These are phyloP conservation scores for Lachnellula arida DNA, from an alignment of 2,329 filamentous ascomycete genomes.

Conservation along the genomic window DNA sequence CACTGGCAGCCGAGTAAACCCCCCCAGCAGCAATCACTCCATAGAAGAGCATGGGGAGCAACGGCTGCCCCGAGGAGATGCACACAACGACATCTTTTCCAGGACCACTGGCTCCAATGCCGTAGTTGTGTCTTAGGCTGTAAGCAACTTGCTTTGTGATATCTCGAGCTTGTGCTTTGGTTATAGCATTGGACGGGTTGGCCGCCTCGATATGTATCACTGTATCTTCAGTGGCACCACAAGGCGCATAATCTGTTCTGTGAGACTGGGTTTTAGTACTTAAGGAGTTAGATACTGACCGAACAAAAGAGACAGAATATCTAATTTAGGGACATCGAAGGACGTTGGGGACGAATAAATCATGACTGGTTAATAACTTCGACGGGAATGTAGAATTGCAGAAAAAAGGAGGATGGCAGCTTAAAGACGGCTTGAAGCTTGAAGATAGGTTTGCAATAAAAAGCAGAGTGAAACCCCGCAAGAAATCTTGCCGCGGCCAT, in stretches of 20 bases:
- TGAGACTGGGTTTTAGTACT: neutral
- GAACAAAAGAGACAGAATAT: slow-evolving; percentile 15
- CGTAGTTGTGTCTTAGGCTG: slow-evolving; percentile 49
- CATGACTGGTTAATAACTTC: neutral
- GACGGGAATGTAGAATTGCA: neutral
- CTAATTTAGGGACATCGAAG: slow-evolving; percentile 12
- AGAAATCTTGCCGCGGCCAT: neutral
- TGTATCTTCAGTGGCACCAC: slow-evolving; percentile 41
- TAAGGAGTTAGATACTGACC: slow-evolving; percentile 2
- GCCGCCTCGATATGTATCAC: slow-evolving; percentile 53
- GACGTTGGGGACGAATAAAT: slow-evolving; percentile 11
- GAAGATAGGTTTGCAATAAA: too few species aligned
- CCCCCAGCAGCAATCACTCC: slow-evolving; percentile 55
- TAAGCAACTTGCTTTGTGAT: slow-evolving; percentile 50
- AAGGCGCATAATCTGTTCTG: slow-evolving; percentile 34
- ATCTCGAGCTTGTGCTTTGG: slow-evolving; percentile 44
- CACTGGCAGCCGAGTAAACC: slow-evolving; percentile 52
- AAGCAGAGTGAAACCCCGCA: neutral
- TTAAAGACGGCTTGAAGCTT: neutral
- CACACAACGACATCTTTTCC: slow-evolving; percentile 51
- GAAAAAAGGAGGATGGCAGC: neutral
- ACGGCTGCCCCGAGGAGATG: slow-evolving; percentile 51
- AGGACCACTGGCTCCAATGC: slow-evolving; percentile 45
- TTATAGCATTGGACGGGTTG: slow-evolving; percentile 49
- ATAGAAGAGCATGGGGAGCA: slow-evolving; percentile 50